Evolutionary conservation across 352 stramenopile genomes (phyloP).

Genomic region (Chrysophaeum taylorii): DNA sequence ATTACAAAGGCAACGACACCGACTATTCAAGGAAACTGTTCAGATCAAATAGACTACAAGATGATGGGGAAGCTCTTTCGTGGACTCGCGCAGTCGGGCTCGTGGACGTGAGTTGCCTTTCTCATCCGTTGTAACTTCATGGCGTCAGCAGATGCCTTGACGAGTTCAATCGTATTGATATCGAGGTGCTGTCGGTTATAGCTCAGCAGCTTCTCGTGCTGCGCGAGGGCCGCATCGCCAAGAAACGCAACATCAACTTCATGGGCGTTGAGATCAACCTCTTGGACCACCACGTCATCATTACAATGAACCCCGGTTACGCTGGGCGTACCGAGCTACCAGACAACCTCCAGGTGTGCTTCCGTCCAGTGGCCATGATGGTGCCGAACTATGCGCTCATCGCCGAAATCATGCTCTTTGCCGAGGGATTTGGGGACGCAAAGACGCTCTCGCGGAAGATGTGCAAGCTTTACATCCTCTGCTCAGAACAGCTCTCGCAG

Average conservation of each 20-base stretch:
- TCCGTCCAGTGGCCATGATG: slow-evolving; percentile 78
- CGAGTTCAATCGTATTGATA: slow-evolving; percentile 85
- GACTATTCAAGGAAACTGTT: neutral
- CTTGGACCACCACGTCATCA: slow-evolving; percentile 55
- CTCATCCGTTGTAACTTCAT: neutral
- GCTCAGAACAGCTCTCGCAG: slow-evolving; percentile 74
- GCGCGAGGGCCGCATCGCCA: slow-evolving; percentile 33
- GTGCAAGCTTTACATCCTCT: slow-evolving; percentile 78
- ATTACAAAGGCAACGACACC: no score
- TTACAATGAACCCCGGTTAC: slow-evolving; percentile 85
- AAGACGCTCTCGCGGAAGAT: slow-evolving; percentile 73
- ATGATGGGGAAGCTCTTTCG: slow-evolving; percentile 85
- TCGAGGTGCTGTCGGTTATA: slow-evolving; percentile 78
- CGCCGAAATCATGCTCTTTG: slow-evolving; percentile 67
- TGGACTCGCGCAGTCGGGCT: slow-evolving; percentile 74
- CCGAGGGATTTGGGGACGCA: slow-evolving; percentile 70
- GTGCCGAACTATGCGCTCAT: slow-evolving; percentile 80
- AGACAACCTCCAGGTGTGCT: slow-evolving; percentile 60
- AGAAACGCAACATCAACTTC: slow-evolving; percentile 46
- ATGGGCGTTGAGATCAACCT: slow-evolving; percentile 48
- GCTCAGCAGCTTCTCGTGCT: slow-evolving; percentile 74
- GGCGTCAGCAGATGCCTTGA: slow-evolving; percentile 54
- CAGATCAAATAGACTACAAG: slow-evolving; percentile 54
- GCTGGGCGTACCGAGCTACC: slow-evolving; percentile 74
- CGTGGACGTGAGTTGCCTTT: slow-evolving; percentile 56